Percentiles rank a stretch among this genome's conserved stretches.
Conservation (phyloP, 495 filamentous ascomycete species). For the Cryomyces minteri region DNA sequence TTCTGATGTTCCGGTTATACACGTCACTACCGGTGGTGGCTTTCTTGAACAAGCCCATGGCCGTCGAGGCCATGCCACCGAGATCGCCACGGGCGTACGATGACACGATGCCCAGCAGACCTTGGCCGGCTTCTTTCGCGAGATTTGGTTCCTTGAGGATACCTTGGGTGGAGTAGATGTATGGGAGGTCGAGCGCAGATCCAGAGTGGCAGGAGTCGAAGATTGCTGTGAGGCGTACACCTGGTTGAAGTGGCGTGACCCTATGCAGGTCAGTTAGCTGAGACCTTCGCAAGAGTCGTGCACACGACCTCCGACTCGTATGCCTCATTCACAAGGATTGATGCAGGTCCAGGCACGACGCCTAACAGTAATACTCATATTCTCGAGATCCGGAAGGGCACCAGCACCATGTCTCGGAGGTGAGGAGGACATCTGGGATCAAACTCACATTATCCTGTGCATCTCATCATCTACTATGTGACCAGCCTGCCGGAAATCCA, state of each 20-base stretch:
- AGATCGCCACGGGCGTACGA: constrained; percentile 84
- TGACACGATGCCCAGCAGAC: constrained; percentile 73
- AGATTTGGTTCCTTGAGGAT: constrained; percentile 96
- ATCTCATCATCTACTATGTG: constrained; percentile 98
- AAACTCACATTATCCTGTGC: constrained; percentile 71
- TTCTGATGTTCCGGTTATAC: constrained; percentile 59
- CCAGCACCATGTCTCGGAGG: too few relatives aligned
- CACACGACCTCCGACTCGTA: too few relatives aligned
- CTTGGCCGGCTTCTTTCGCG: constrained; percentile 92
- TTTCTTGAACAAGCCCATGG: constrained; percentile 85
- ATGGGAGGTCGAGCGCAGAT: constrained; percentile 87
- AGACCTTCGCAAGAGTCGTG: too few relatives aligned
- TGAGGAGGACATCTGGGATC: neutral
- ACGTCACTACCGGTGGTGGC: constrained; percentile 69
- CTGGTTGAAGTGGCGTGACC: constrained; percentile 58
- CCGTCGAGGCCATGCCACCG: constrained; percentile 58
- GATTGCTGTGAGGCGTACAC: constrained; percentile 87
- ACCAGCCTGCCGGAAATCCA: constrained; percentile 76
- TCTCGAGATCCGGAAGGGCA: neutral
- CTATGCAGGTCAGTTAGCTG: constrained; percentile 8
- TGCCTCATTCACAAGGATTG: too few relatives aligned
- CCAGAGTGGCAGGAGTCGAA: constrained; percentile 99
- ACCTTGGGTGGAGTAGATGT: constrained; percentile 85
- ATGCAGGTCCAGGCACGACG: too few relatives aligned
- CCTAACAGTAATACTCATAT: too few relatives aligned